Evolutionary conservation across 176 grass and related monocot species (phyloP).

Genomic region (Hordeum vulgare): DNA sequence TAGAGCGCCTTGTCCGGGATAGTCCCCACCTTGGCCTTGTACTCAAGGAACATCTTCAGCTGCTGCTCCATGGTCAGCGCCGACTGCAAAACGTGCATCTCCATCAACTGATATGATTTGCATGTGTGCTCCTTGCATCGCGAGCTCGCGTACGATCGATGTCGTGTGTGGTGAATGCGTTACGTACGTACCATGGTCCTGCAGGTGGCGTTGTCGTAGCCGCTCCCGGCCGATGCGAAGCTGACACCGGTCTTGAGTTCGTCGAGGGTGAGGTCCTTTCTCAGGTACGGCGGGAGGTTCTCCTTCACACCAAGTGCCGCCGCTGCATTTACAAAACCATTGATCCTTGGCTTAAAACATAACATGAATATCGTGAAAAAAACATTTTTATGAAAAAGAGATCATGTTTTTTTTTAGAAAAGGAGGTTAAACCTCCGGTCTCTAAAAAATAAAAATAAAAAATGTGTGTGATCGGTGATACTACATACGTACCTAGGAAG

Average conservation of each 20-base stretch:
- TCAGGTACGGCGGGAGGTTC: constrained; percentile 45
- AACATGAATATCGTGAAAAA: too few relatives aligned
- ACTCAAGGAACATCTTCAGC: constrained; percentile 58
- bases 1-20: constrained; percentile 28
- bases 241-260: constrained; percentile 63
- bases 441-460: too few relatives aligned
- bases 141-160: too few relatives aligned
- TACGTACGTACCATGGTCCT: neutral
- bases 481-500: constrained; percentile 30
- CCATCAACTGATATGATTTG: too few relatives aligned
- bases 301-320: constrained; percentile 53
- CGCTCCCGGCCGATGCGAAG: constrained; percentile 54
- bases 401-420: too few relatives aligned
- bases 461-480: neutral
- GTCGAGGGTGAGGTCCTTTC: constrained; percentile 15
- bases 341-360: neutral
- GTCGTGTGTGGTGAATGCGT: too few relatives aligned
- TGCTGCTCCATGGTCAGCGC: constrained; percentile 45
- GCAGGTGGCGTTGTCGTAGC: constrained; percentile 50
- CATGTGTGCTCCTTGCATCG: too few relatives aligned
- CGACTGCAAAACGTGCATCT: constrained; percentile 8
- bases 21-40: constrained; percentile 40
- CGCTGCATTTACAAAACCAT: constrained; percentile 16
- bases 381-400: too few relatives aligned
- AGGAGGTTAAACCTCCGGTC: too few relatives aligned